phyloP scores from a whole-genome alignment of 1,139 yeast genomes.

The Candida sp. region DNA sequence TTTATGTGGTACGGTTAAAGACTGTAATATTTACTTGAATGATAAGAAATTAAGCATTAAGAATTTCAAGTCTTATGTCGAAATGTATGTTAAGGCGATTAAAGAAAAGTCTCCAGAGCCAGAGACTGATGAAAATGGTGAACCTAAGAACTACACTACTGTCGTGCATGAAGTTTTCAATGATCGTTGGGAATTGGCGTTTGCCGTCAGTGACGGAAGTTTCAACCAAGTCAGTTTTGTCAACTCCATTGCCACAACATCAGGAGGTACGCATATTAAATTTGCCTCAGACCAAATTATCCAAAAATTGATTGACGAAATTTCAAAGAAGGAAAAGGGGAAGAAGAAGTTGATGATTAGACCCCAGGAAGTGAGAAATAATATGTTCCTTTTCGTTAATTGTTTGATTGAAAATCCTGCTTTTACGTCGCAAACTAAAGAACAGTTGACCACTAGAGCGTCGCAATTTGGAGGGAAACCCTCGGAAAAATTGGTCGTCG shows the following conservation, averaged over 20 bases:
- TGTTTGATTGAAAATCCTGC: slow-evolving; percentile 97
- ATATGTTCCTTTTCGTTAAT: slow-evolving; percentile 87
- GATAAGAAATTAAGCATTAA: slow-evolving; percentile 67
- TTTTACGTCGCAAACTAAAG: slow-evolving; percentile 96
- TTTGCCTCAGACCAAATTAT: slow-evolving; percentile 84
- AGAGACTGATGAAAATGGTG: slow-evolving; percentile 17
- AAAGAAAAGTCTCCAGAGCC: slow-evolving; percentile 33
- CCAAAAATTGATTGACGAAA: slow-evolving; percentile 58
- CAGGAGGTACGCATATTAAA: slow-evolving; percentile 96
- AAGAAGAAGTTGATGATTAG: slow-evolving; percentile 73
- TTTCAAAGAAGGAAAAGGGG: slow-evolving; percentile 70
- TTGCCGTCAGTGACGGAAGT: slow-evolving; percentile 84
- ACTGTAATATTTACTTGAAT: slow-evolving; percentile 75
- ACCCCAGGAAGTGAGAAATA: slow-evolving; percentile 85
- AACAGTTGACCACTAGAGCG: slow-evolving; percentile 86
- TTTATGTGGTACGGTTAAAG: slow-evolving; percentile 92
- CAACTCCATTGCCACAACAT: slow-evolving; percentile 94
- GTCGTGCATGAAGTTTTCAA: slow-evolving; percentile 74
- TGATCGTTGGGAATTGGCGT: slow-evolving; percentile 91
- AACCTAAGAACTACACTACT: slow-evolving; percentile 39
- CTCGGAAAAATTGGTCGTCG: slow-evolving; percentile 55
- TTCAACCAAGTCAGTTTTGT: slow-evolving; percentile 97
- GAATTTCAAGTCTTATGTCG: slow-evolving; percentile 84
- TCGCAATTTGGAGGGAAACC: slow-evolving; percentile 83
- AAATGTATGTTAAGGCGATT: slow-evolving; percentile 79